These are phyloP conservation scores for Hypoxylon sp. DNA, from an alignment of 2,329 filamentous ascomycete genomes.

Conservation along the genomic window DNA sequence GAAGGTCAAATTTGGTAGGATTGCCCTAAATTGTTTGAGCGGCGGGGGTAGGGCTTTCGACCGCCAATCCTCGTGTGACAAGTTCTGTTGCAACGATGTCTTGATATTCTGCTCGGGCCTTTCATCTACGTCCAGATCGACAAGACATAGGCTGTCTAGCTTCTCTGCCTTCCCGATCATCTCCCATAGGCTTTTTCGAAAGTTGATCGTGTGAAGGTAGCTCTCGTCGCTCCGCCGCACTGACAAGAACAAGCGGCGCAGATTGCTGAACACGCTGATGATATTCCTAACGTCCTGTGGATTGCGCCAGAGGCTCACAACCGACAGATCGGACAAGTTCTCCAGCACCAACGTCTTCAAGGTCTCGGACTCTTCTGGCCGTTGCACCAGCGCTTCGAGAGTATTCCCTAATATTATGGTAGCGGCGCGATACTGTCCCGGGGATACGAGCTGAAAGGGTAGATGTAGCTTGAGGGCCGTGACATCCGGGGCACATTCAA, in stretches of 20 bases:
- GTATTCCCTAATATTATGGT: conserved; percentile 63
- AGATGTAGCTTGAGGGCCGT: conserved; percentile 59
- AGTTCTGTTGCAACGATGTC: conserved; percentile 50
- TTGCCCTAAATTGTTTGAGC: conserved; percentile 44
- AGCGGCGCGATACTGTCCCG: conserved; percentile 53
- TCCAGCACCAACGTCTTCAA: conserved; percentile 60
- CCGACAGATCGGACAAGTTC: conserved; percentile 58
- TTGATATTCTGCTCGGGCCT: conserved; percentile 47
- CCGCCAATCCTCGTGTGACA: conserved; percentile 52
- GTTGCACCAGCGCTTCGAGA: conserved; percentile 56
- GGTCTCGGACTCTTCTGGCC: conserved; percentile 54
- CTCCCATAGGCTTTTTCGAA: conserved; percentile 59
- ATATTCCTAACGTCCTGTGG: conserved; percentile 61
- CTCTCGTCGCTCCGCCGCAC: conserved; percentile 56
- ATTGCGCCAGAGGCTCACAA: conserved; percentile 60
- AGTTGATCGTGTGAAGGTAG: conserved; percentile 48
- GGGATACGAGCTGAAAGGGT: conserved; percentile 59
- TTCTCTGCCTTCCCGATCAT: conserved; percentile 55
- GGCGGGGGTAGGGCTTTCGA: conserved; percentile 50
- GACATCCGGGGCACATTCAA: conserved; percentile 56
- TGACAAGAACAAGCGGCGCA: conserved; percentile 58
- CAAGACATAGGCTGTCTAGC: conserved; percentile 58
- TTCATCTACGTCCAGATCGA: conserved; percentile 55
- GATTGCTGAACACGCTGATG: conserved; percentile 50
- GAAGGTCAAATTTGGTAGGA: conserved; percentile 51